These are phyloP conservation scores for Vitis amurensis DNA, from an alignment of 164 flowering plant species.

Conservation along the genomic window DNA sequence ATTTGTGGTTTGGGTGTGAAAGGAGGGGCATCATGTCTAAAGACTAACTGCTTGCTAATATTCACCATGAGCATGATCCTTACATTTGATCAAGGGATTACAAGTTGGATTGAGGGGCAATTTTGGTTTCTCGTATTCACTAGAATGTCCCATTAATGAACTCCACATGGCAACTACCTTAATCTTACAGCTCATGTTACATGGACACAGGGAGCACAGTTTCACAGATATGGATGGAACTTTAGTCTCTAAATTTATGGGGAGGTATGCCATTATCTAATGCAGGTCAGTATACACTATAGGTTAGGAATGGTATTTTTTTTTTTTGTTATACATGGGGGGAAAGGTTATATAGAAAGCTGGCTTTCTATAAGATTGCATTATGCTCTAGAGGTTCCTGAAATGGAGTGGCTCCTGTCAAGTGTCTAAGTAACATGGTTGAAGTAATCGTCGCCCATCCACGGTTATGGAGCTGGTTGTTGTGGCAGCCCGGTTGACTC, in stretches of 20 bases:
- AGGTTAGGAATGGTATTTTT: not conserved
- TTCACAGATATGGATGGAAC: conserved; percentile 12
- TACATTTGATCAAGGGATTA: conserved; percentile 10
- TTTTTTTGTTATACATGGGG: not conserved
- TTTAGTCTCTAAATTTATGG: conserved; percentile 4
- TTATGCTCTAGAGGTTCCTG: conserved; percentile 17
- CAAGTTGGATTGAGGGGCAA: conserved; percentile 22
- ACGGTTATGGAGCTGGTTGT: conserved; percentile 79
- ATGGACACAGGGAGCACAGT: conserved; percentile 34
- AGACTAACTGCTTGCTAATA: conserved; percentile 9
- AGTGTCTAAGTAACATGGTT: conserved; percentile 51
- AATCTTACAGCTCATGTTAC: conserved; percentile 39
- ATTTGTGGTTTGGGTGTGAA: conserved; percentile 70
- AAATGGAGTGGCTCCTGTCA: conserved; percentile 32
- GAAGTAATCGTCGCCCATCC: conserved; percentile 58
- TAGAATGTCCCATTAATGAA: conserved; percentile 11
- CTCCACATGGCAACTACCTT: conserved; percentile 15
- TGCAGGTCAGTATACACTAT: not conserved
- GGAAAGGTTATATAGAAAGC: not conserved
- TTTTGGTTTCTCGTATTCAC: conserved; percentile 12
- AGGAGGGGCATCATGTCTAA: conserved; percentile 13
- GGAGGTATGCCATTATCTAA: conserved; percentile 1
- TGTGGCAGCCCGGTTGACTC: conserved; percentile 95
- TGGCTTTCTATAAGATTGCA: conserved; percentile 9
- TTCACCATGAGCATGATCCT: conserved; percentile 16